Evolutionary conservation across 257 asterid genomes (phyloP).

Genomic region (Capsicum rhomboideum): DNA sequence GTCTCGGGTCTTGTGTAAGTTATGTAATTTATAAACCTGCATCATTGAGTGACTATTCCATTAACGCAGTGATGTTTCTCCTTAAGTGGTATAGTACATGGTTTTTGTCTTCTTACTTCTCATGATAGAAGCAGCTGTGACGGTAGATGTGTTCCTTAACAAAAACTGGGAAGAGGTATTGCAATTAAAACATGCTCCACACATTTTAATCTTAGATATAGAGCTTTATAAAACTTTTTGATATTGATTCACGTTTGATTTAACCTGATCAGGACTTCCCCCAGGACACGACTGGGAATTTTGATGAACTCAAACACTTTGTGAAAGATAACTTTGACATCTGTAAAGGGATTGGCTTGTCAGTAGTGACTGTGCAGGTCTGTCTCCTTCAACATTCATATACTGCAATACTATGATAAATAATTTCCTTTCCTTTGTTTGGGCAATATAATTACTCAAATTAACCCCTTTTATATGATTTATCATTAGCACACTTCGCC

Average conservation of each 20-base stretch:
- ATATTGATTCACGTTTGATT: background rate
- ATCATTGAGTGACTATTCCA: background rate
- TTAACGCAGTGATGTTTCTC: conserved; percentile 17
- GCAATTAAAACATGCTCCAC: conserved; percentile 2
- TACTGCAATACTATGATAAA: background rate
- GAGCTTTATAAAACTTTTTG: background rate
- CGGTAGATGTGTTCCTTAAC: conserved; percentile 70
- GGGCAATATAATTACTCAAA: background rate
- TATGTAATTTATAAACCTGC: background rate
- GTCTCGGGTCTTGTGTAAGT: background rate
- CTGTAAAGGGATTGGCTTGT: conserved; percentile 76
- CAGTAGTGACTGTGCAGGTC: conserved; percentile 77
- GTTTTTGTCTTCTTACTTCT: conserved; percentile 49
- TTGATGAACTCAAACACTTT: conserved; percentile 56
- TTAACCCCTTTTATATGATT: background rate
- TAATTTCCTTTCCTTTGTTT: background rate
- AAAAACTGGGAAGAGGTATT: conserved; percentile 81
- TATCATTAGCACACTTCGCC: background rate
- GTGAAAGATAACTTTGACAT: conserved; percentile 60
- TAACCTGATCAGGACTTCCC: conserved; percentile 45
- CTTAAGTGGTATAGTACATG: conserved; percentile 65
- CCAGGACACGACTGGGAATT: conserved; percentile 63
- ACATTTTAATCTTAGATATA: background rate
- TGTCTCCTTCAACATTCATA: conserved; percentile 5
- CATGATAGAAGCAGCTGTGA: conserved; percentile 71